Evolutionary conservation across 129 eudicot genomes (phyloP), one percentile per base, ranked within the genome.

Genomic region (Dittrichia graveolens): DNA sequence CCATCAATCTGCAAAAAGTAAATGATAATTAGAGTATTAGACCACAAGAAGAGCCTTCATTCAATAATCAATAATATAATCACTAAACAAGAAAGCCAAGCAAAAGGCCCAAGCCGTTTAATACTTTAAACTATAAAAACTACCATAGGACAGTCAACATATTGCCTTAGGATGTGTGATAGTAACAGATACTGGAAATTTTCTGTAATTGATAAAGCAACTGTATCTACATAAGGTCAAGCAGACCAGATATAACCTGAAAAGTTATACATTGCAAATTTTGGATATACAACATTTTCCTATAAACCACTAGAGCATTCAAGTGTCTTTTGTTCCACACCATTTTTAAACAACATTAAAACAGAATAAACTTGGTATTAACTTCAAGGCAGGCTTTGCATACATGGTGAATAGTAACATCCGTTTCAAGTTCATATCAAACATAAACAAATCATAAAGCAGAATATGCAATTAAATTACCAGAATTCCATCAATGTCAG

Each of bases 401-500:
- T 10, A 3, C 18, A 58, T 49, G 11, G 3, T 7, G 38, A 34
- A n/a, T 31, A 35, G 41, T 14, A 58, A 58, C 47, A 24, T 24
- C 31, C 2, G 2, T 24, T 24, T 24, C 31, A 24, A 24, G 2
- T 24, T 24, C 31, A 24, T 24, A 24, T 24, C 31, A 24, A 24
- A 24, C 31, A 24, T 24, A 24, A 24, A 24, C 31, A 24, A 24
- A 56, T 57, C 18, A 46, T 24, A 73, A 55, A 53, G 55, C 12
- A 50, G 34, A 56, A 71, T 18, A 40, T 7, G 35, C 75, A 67
- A 18, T 65, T 73, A 7, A 63, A 82, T 76, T 57, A 91, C 97
- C 83, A 78, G 52, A 61, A 80, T 81, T 40, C 77, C 80, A 80
- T 88, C 92, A 63, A 91, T 77, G 76, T 82, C 90, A 39, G 89